Percentiles rank a stretch among this genome's conserved stretches.
phyloP scores from a whole-genome alignment of 2,329 filamentous ascomycete species.

The Cytospora leucostoma region DNA sequence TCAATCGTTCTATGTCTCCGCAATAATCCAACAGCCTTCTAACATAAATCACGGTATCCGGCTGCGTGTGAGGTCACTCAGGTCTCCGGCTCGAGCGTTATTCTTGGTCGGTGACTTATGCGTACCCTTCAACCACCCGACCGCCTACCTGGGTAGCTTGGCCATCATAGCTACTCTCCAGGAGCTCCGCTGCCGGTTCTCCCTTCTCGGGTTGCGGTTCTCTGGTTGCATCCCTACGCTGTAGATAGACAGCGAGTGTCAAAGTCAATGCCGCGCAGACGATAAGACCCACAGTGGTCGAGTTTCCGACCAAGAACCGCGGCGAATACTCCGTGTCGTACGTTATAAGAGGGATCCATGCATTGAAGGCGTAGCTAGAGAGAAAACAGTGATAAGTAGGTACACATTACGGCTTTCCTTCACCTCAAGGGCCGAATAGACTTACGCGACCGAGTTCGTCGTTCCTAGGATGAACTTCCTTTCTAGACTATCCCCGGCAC shows the following conservation, averaged over 20 bases:
- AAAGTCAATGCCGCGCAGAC: slow-evolving; percentile 31
- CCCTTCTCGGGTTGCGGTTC: not conserved
- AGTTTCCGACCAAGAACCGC: slow-evolving; percentile 32
- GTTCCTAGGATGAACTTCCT: slow-evolving; percentile 33
- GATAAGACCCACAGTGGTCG: slow-evolving; percentile 31
- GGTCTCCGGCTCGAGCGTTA: not conserved
- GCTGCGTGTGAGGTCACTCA: no score
- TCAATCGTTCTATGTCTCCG: no score
- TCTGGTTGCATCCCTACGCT: slow-evolving; percentile 26
- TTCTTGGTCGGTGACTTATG: not conserved
- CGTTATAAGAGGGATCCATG: slow-evolving; percentile 33
- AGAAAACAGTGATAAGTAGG: not conserved
- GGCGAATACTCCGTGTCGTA: slow-evolving; percentile 34
- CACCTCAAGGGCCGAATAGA: not conserved
- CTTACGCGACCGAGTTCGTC: slow-evolving; percentile 32
- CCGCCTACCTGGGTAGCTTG: not conserved
- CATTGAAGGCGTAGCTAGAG: slow-evolving; percentile 32
- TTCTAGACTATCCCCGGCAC: slow-evolving; percentile 30
- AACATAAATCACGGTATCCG: no score
- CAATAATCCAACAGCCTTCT: no score
- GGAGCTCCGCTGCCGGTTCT: not conserved
- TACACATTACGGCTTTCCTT: not conserved
- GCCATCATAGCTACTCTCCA: not conserved
- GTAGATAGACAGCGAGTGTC: slow-evolving; percentile 30
- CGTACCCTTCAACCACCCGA: not conserved